Conservation (phyloP, 2,329 filamentous ascomycete species). For the Pseudogymnoascus sp. region DNA sequence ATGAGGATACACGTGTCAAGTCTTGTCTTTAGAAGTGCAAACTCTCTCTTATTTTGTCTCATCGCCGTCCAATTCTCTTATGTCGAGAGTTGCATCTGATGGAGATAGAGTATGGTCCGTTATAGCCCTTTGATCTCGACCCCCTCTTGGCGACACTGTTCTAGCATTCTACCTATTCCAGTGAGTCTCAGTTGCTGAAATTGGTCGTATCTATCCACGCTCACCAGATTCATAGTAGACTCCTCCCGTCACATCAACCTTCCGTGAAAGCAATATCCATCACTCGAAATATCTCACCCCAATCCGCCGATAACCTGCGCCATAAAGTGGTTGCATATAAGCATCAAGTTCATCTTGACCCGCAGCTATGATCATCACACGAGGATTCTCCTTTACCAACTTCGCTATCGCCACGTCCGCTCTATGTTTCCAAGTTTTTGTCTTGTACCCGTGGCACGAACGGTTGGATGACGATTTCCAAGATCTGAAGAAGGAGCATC, state of each 20-base stretch:
- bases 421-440: constrained; percentile 46
- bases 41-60: neutral
- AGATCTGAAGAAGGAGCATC: constrained; percentile 39
- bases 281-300: neutral
- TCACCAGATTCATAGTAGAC: neutral
- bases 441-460: constrained; percentile 50
- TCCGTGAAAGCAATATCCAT: neutral
- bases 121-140: neutral
- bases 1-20: neutral
- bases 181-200: neutral
- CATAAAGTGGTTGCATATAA: neutral
- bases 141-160: neutral
- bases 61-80: neutral
- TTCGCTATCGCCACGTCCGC: constrained; percentile 46
- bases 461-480: constrained; percentile 44
- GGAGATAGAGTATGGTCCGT: too few relatives aligned
- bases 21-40: neutral
- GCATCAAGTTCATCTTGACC: neutral
- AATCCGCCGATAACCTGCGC: neutral
- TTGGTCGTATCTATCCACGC: neutral
- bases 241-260: neutral
- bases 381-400: constrained; percentile 45
- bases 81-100: too few relatives aligned
- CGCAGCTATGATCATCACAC: constrained; percentile 37
- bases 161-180: neutral